A percentile compares a stretch with the other conserved stretches of the same genome.
Conservation (phyloP, 1,284 basidiomycete genomes). For the Cryptococcus depauperatus region DNA sequence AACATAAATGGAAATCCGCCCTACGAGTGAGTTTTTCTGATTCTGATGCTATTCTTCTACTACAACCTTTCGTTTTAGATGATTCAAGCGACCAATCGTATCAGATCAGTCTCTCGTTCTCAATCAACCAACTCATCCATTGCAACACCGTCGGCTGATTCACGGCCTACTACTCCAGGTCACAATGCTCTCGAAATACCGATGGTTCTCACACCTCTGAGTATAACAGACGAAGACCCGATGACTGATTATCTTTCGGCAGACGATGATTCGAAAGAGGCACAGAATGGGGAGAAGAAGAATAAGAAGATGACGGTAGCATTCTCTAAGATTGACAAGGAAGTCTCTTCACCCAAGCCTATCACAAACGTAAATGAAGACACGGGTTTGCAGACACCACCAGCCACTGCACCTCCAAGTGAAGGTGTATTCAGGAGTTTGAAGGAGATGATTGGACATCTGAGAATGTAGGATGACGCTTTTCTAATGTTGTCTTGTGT, state of each 20-base stretch:
- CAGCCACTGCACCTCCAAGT: neutral
- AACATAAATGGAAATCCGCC: slow-evolving; percentile 30
- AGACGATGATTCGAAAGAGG: neutral
- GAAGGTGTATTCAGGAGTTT: neutral
- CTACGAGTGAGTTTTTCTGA: slow-evolving; percentile 18
- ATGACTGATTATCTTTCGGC: slow-evolving; percentile 2
- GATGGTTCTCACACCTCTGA: slow-evolving; percentile 16
- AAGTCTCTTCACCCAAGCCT: neutral
- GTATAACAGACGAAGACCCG: slow-evolving; percentile 17
- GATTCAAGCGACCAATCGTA: slow-evolving; percentile 22
- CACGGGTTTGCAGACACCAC: neutral
- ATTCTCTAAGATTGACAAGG: neutral
- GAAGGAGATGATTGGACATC: neutral
- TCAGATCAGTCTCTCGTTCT: slow-evolving; percentile 12
- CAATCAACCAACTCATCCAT: slow-evolving; percentile 3
- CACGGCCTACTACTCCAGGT: slow-evolving; percentile 5
- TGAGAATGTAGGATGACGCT: neutral
- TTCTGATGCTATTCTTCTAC: neutral
- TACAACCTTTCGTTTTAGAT: slow-evolving; percentile 9
- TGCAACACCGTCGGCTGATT: slow-evolving; percentile 2
- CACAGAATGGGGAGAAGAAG: neutral
- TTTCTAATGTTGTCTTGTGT: neutral
- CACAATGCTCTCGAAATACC: neutral
- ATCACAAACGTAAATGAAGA: neutral
- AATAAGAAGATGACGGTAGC: neutral